Evolutionary conservation across 768 basidiomycete species (phyloP).

Genomic region (Leccinum subtestaceum): DNA sequence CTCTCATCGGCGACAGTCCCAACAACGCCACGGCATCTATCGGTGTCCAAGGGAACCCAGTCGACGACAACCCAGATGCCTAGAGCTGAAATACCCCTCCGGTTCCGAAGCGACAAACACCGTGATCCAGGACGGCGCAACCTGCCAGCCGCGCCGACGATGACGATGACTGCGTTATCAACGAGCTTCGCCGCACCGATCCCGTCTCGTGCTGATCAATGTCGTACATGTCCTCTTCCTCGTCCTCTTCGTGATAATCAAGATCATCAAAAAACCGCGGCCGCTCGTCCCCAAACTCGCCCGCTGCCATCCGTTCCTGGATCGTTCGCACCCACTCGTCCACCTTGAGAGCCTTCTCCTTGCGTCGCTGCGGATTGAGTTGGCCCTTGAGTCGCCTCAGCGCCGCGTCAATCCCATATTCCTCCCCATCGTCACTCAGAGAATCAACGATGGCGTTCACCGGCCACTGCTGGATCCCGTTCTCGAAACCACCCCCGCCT

Average conservation of each 20-base stretch:
- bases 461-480: conserved; percentile 72
- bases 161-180: not conserved
- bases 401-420: conserved; percentile 83
- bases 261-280: too few relatives aligned
- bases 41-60: conserved; percentile 16
- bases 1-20: conserved; percentile 29
- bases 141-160: not conserved
- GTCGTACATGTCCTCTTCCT: conserved; percentile 24
- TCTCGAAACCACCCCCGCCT: conserved; percentile 13
- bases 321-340: too few relatives aligned
- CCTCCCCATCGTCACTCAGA: conserved; percentile 69
- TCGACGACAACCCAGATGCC: conserved; percentile 16
- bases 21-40: conserved; percentile 4
- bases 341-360: too few relatives aligned
- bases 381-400: conserved; percentile 80
- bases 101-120: conserved; percentile 19
- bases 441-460: conserved; percentile 74
- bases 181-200: conserved; percentile 12
- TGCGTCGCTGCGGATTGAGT: conserved; percentile 22
- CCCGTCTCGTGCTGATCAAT: conserved; percentile 35
- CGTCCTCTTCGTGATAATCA: too few relatives aligned
- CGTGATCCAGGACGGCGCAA: conserved; percentile 18
- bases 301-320: too few relatives aligned
- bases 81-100: conserved; percentile 24
- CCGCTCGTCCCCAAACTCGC: too few relatives aligned